Conservation (phyloP, 495 filamentous ascomycete species). For the Ramalina intermedia region DNA sequence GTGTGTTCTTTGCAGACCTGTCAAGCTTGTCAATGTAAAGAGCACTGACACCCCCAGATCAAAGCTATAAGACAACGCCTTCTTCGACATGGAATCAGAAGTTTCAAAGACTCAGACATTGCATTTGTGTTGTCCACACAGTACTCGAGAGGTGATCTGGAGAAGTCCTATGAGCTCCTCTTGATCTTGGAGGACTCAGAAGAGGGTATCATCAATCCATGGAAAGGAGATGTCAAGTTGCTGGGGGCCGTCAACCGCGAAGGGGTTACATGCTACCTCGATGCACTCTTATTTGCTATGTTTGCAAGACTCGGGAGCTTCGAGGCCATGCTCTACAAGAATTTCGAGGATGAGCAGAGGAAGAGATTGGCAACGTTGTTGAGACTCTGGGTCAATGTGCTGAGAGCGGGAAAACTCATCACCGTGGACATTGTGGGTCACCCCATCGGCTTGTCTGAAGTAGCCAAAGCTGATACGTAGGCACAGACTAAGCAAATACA, state of each 20-base stretch:
- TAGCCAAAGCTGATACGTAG: conserved; percentile 8
- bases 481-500: conserved; percentile 67
- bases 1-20: background rate
- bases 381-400: conserved; percentile 84
- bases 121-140: conserved; percentile 52
- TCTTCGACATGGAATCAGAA: conserved; percentile 34
- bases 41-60: conserved; percentile 27
- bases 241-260: conserved; percentile 78
- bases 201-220: conserved; percentile 62
- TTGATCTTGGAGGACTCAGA: conserved; percentile 63
- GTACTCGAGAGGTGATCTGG: conserved; percentile 52
- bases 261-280: conserved; percentile 80
- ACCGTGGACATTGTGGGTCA: conserved; percentile 67
- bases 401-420: conserved; percentile 73
- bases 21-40: background rate
- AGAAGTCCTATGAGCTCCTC: conserved; percentile 63
- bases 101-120: conserved; percentile 46
- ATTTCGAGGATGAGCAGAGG: conserved; percentile 52
- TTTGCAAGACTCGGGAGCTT: conserved; percentile 81
- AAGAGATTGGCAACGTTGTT: conserved; percentile 58
- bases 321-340: conserved; percentile 73
- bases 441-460: background rate
- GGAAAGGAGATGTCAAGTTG: conserved; percentile 53
- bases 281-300: conserved; percentile 91
- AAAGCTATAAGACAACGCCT: conserved; percentile 39